A percentile compares a stretch with the other conserved stretches of the same genome.
Evolutionary conservation across 1,139 yeast genomes (phyloP).

Genomic region (Pichia sp.): DNA sequence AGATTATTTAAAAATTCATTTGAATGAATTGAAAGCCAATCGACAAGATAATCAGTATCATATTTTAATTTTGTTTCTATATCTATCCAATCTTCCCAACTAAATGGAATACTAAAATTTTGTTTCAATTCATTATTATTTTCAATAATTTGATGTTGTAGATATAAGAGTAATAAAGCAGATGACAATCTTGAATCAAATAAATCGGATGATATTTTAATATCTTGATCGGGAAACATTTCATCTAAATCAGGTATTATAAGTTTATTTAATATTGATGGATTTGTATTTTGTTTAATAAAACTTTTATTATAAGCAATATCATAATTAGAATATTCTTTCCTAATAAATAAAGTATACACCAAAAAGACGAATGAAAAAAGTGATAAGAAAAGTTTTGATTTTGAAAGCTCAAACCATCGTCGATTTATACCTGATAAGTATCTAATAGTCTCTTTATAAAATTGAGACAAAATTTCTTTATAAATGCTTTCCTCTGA

Average conservation of each 20-base stretch:
- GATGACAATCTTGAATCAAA: constrained; percentile 28
- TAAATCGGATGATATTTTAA: not conserved
- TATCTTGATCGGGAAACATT: constrained; percentile 7
- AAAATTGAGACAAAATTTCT: too few relatives aligned
- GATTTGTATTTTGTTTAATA: not conserved
- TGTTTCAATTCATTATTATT: constrained; percentile 18
- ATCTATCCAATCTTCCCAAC: constrained; percentile 30
- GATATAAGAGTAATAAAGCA: constrained; percentile 20
- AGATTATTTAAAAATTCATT: constrained; percentile 5
- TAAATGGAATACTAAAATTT: constrained; percentile 23
- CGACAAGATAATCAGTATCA: constrained; percentile 15
- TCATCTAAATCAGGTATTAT: constrained; percentile 9
- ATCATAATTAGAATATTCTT: too few relatives aligned
- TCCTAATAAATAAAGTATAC: too few relatives aligned
- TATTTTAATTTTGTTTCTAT: constrained; percentile 21
- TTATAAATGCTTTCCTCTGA: too few relatives aligned
- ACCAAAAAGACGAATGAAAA: too few relatives aligned
- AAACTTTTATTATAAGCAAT: not conserved
- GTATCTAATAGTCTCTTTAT: too few relatives aligned
- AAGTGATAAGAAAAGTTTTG: too few relatives aligned
- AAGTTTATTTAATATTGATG: constrained; percentile 10
- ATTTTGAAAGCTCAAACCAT: too few relatives aligned
- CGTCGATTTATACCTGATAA: too few relatives aligned
- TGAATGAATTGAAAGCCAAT: constrained; percentile 17
- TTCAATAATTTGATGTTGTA: constrained; percentile 17